These are phyloP conservation scores for Alternaria postmessia DNA, from an alignment of 2,329 filamentous ascomycete genomes.

Conservation along the genomic window DNA sequence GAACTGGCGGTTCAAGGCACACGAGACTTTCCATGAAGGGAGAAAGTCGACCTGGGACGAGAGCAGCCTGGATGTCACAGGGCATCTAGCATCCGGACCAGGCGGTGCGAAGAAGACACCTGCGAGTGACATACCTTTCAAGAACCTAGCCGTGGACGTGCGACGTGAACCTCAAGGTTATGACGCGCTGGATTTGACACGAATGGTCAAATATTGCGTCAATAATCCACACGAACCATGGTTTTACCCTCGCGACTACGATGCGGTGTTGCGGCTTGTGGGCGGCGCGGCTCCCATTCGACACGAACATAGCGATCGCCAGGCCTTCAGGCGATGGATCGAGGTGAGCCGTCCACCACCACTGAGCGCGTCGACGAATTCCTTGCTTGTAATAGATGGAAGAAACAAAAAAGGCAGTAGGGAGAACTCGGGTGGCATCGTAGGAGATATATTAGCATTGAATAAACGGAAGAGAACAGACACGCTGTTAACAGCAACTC, in stretches of 20 bases:
- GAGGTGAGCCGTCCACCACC: not conserved
- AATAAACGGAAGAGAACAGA: not conserved
- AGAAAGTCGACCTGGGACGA: constrained; percentile 18
- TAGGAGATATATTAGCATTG: not conserved
- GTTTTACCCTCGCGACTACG: constrained; percentile 33
- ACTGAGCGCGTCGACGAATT: not conserved
- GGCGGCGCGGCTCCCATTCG: constrained; percentile 16
- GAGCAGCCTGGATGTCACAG: constrained; percentile 8
- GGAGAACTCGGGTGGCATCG: not conserved
- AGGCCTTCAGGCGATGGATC: constrained; percentile 17
- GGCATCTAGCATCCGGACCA: constrained; percentile 7
- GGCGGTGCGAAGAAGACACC: not conserved
- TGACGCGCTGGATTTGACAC: constrained; percentile 37
- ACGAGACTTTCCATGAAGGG: constrained; percentile 15
- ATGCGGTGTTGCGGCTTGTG: constrained; percentile 16
- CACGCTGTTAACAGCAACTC: not conserved
- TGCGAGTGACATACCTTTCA: constrained; percentile 23
- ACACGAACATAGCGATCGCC: constrained; percentile 20
- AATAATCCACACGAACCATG: constrained; percentile 25
- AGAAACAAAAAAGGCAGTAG: not conserved
- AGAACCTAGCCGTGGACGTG: constrained; percentile 24
- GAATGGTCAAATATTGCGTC: constrained; percentile 30
- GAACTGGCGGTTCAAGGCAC: constrained; percentile 26
- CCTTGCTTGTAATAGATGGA: not conserved
- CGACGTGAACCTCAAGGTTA: constrained; percentile 23